Percentiles rank a stretch among this genome's conserved stretches.
Conservation (phyloP, 2,329 filamentous ascomycete species). For the Hypoxylon sp. region DNA sequence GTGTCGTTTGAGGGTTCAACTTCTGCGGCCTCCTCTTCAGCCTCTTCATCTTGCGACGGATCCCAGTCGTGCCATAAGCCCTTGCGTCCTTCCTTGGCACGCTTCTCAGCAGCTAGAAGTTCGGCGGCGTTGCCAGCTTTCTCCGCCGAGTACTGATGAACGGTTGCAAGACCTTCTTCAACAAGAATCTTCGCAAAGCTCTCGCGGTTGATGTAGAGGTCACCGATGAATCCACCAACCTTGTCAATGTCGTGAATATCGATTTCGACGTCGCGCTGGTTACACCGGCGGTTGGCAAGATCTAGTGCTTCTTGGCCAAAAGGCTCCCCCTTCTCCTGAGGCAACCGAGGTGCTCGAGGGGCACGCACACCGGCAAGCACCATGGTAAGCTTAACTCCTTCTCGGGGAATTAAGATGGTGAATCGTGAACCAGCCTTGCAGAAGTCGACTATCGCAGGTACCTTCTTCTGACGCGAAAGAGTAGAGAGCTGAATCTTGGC, state of each 20-base stretch:
- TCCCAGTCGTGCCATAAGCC: slow-evolving; percentile 96
- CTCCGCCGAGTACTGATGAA: slow-evolving; percentile 96
- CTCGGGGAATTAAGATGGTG: slow-evolving; percentile 89
- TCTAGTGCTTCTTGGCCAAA: slow-evolving; percentile 97
- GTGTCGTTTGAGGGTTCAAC: slow-evolving; percentile 67
- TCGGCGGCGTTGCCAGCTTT: slow-evolving; percentile 92
- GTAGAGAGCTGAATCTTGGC: slow-evolving; percentile 93
- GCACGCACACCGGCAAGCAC: slow-evolving; percentile 94
- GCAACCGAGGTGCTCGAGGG: slow-evolving; percentile 84
- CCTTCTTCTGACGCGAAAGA: slow-evolving; percentile 90
- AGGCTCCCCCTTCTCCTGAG: slow-evolving; percentile 87
- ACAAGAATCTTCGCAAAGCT: slow-evolving; percentile 94
- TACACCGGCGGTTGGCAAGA: slow-evolving; percentile 87
- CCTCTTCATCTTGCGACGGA: slow-evolving; percentile 84
- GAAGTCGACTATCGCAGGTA: slow-evolving; percentile 95
- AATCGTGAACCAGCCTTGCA: slow-evolving; percentile 98
- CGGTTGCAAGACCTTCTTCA: slow-evolving; percentile 92
- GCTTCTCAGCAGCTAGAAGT: slow-evolving; percentile 87
- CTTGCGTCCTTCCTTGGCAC: slow-evolving; percentile 89
- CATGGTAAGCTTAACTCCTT: slow-evolving; percentile 94
- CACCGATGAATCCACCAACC: slow-evolving; percentile 96
- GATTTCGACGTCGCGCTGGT: slow-evolving; percentile 96
- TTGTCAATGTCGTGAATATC: slow-evolving; percentile 97
- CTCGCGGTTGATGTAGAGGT: slow-evolving; percentile 92
- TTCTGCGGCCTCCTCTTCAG: slow-evolving; percentile 68